Percentiles rank a stretch among this genome's conserved stretches.
phyloP scores from a whole-genome alignment of 139 green algal species.

The Spirogloea muscicola region DNA sequence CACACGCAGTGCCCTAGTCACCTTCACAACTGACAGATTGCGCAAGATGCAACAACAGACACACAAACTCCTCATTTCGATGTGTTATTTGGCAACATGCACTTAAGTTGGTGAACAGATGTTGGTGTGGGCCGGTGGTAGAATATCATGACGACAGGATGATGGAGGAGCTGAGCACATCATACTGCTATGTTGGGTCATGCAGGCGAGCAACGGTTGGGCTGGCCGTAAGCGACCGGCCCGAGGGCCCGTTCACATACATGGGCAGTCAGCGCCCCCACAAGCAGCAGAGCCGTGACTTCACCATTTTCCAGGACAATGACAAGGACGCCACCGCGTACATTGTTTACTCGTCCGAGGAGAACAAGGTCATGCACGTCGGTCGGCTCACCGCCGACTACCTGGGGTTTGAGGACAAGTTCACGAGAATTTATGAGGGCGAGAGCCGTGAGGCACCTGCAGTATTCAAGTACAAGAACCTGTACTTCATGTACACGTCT shows the following conservation, averaged over 20 bases:
- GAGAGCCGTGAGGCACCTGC: constrained; percentile 49
- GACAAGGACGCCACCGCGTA: constrained; percentile 42
- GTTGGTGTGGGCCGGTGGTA: no score
- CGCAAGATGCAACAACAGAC: no score
- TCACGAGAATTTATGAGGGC: constrained; percentile 11
- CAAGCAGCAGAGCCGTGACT: constrained; percentile 45
- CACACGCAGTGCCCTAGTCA: no score
- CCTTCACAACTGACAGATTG: no score
- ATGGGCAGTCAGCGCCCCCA: constrained; percentile 45
- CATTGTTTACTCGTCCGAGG: constrained; percentile 53
- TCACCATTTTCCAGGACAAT: constrained; percentile 56
- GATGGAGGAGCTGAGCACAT: no score
- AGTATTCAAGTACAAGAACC: constrained; percentile 52
- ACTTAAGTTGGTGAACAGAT: no score
- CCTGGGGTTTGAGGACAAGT: constrained; percentile 7
- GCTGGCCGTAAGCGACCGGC: constrained; percentile 22
- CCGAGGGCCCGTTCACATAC: constrained; percentile 53
- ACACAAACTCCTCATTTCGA: no score
- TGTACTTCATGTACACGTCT: no score
- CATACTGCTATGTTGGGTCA: no score
- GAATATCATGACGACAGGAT: no score
- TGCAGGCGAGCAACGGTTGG: constrained; percentile 41
- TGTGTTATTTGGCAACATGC: no score
- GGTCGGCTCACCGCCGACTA: constrained; percentile 41
- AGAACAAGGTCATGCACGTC: constrained; percentile 56